Evolutionary conservation across 208 protist genomes (phyloP).

Genomic region (Tritrichomonas musculus): DNA sequence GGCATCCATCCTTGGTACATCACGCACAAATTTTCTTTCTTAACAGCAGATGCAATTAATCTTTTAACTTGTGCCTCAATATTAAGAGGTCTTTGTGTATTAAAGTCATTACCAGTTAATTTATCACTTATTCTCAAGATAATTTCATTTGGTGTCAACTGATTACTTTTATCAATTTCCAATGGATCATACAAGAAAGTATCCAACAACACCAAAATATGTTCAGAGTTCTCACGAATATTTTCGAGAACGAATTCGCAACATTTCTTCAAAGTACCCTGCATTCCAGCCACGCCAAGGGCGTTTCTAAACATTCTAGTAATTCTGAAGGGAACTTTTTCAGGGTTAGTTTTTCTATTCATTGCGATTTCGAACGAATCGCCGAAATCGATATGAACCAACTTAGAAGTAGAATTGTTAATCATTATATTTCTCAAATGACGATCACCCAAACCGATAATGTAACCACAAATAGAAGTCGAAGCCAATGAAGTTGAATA

Average conservation of each 20-base stretch:
- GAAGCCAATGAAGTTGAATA: background rate
- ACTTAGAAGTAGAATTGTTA: background rate
- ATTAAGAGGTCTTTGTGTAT: background rate
- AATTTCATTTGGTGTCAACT: background rate
- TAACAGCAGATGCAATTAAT: background rate
- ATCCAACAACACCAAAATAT: constrained; percentile 41
- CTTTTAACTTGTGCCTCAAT: background rate
- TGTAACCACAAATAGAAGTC: background rate
- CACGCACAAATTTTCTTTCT: background rate
- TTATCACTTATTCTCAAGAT: background rate
- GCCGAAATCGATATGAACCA: background rate
- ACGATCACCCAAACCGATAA: background rate
- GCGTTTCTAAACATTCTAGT: background rate
- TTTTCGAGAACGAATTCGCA: constrained; percentile 35
- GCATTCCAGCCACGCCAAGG: background rate
- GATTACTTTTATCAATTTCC: background rate
- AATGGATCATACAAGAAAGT: constrained; percentile 44
- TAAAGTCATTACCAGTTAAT: background rate
- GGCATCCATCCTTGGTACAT: constrained; percentile 28
- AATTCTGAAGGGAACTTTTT: background rate
- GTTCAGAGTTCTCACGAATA: constrained; percentile 37
- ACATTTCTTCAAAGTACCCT: background rate
- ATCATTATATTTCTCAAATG: background rate
- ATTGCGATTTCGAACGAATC: constrained; percentile 45
- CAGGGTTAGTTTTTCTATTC: constrained; percentile 30